phyloP scores from a whole-genome alignment of 2,329 filamentous ascomycete genomes.

The Arachnopeziza araneosa region DNA sequence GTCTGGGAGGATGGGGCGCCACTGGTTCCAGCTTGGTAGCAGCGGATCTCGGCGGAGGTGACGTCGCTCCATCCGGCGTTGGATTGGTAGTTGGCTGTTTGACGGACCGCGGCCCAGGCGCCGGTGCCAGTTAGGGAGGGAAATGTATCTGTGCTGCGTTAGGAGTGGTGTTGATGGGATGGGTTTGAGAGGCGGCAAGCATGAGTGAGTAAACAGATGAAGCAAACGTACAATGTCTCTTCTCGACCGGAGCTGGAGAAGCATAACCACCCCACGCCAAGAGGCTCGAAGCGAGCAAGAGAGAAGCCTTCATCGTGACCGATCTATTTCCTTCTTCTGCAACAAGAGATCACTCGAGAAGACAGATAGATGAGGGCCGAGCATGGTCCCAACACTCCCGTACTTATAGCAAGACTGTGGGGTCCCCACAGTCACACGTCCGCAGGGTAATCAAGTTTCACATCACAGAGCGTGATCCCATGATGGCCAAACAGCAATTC shows the following conservation, averaged over 20 bases:
- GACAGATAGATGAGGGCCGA: no score
- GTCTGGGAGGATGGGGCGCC: conserved; percentile 4
- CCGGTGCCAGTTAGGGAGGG: neutral
- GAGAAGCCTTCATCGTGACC: neutral
- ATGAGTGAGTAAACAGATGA: neutral
- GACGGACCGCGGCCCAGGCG: conserved; percentile 6
- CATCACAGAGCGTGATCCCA: no score
- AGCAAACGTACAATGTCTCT: neutral
- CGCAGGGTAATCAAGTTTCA: no score
- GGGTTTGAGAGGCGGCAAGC: neutral
- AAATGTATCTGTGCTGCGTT: neutral
- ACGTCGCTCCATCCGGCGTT: conserved; percentile 21
- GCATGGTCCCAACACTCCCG: neutral
- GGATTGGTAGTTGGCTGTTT: conserved; percentile 13
- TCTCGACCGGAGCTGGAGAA: neutral
- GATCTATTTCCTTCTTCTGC: neutral
- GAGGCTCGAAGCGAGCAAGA: neutral
- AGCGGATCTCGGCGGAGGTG: conserved; percentile 34
- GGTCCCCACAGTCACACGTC: no score
- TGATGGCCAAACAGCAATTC: neutral
- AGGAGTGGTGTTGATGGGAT: neutral
- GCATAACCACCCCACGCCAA: neutral
- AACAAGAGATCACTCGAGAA: no score
- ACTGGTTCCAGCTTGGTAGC: conserved; percentile 29
- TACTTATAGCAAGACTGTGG: no score